Conservation (phyloP, 345 rosid species). For the Arabis hirsuta region DNA sequence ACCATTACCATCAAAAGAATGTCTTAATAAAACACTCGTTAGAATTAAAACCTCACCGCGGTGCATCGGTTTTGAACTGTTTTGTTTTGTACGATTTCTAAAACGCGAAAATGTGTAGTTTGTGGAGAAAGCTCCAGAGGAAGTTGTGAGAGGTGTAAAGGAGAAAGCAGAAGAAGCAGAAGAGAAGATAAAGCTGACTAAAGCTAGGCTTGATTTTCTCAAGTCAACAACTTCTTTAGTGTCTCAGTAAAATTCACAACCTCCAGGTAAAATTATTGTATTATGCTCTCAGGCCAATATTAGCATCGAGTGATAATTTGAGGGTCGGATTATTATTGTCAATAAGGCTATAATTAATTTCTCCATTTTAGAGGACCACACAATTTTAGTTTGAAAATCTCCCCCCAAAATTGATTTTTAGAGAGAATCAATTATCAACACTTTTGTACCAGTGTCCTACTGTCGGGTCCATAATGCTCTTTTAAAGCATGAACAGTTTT, state of each 20-base stretch:
- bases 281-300: constrained; percentile 14
- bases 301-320: neutral
- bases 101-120: constrained; percentile 51
- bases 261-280: constrained; percentile 1
- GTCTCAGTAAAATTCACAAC: constrained; percentile 49
- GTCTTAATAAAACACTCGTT: neutral
- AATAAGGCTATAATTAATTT: neutral
- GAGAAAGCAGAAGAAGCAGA: constrained; percentile 88
- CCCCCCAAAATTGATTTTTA: constrained; percentile 4
- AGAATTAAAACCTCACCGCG: too few relatives aligned
- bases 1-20: constrained; percentile 11
- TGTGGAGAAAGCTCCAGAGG: constrained; percentile 81
- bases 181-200: constrained; percentile 87
- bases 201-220: constrained; percentile 76
- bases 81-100: too few relatives aligned
- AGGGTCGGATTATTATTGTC: neutral
- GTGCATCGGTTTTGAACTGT: neutral
- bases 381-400: constrained; percentile 10
- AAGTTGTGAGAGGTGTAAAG: constrained; percentile 74
- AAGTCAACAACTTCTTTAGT: constrained; percentile 70
- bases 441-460: constrained; percentile 15
- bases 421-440: constrained; percentile 19
- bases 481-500: constrained; percentile 6
- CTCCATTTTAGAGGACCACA: neutral
- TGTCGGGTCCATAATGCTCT: constrained; percentile 31